phyloP scores from a whole-genome alignment of 495 filamentous ascomycete genomes.

The Aspergillus panamensis region DNA sequence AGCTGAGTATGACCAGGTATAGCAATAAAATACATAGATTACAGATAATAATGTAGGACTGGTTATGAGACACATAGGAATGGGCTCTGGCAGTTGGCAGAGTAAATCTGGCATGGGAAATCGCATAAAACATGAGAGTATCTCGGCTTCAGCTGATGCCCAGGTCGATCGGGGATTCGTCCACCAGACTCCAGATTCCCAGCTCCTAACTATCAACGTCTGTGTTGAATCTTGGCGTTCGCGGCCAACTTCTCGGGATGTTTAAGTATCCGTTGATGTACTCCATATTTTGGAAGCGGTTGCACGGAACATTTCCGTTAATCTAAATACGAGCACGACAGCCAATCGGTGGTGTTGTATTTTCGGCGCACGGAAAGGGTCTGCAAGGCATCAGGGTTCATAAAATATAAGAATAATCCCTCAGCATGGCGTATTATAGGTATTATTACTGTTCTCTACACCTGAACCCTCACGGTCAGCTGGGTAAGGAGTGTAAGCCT shows the following conservation, averaged over 20 bases:
- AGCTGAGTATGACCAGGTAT: too few species aligned
- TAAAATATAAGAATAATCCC: neutral
- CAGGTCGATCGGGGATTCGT: neutral
- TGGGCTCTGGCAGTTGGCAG: too few species aligned
- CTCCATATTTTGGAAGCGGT: neutral
- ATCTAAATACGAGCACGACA: neutral
- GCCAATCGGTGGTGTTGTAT: too few species aligned
- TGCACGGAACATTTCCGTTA: neutral
- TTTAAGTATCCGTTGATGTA: slow-evolving; percentile 12
- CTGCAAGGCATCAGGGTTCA: neutral
- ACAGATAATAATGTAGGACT: too few species aligned
- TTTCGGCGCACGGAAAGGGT: neutral
- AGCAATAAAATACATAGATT: too few species aligned
- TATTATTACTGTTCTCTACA: neutral
- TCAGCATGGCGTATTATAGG: neutral
- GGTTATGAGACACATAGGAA: too few species aligned
- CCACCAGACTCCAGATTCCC: neutral
- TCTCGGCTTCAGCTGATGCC: too few species aligned
- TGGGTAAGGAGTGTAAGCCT: neutral
- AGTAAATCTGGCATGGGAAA: too few species aligned
- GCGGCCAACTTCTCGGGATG: slow-evolving; percentile 6
- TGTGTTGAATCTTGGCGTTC: slow-evolving; percentile 12
- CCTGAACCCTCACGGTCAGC: neutral
- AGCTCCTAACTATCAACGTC: slow-evolving; percentile 13
- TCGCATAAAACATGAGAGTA: too few species aligned